A percentile compares a stretch with the other conserved stretches of the same genome.
These are phyloP conservation scores for Kwoniella shivajii DNA, from an alignment of 1,284 basidiomycete genomes.

Conservation along the genomic window DNA sequence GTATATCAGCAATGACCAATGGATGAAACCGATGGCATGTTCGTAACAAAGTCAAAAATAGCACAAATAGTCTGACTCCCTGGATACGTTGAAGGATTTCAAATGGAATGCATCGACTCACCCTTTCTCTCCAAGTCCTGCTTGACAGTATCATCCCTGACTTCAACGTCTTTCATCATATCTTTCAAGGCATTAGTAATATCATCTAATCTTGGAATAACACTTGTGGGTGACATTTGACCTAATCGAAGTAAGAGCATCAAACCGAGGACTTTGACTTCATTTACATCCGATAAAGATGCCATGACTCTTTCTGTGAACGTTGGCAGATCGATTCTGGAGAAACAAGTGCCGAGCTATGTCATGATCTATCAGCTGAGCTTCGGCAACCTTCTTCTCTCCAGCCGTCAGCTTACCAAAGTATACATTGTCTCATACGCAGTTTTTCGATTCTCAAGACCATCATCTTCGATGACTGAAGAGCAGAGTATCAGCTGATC, in stretches of 20 bases:
- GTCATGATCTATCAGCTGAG: background rate
- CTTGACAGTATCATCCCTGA: constrained; percentile 93
- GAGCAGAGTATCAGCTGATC: constrained; percentile 1
- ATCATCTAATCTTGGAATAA: constrained; percentile 84
- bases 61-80: too few species aligned
- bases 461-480: constrained; percentile 51
- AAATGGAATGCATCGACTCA: constrained; percentile 14
- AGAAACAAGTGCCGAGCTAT: constrained; percentile 66
- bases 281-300: constrained; percentile 87
- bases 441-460: constrained; percentile 67
- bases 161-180: constrained; percentile 86
- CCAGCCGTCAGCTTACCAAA: constrained; percentile 61
- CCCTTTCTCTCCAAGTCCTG: constrained; percentile 90
- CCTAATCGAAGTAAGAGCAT: constrained; percentile 92
- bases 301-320: constrained; percentile 80
- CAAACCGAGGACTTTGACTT: constrained; percentile 95
- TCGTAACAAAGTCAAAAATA: too few species aligned
- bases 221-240: constrained; percentile 76
- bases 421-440: constrained; percentile 97
- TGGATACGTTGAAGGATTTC: background rate
- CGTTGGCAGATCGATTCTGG: constrained; percentile 79
- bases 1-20: background rate
- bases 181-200: constrained; percentile 76
- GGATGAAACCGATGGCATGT: too few species aligned
- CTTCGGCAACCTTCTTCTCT: background rate